phyloP scores from a whole-genome alignment of 306 rosid species.

The Gleditsia sinensis region DNA sequence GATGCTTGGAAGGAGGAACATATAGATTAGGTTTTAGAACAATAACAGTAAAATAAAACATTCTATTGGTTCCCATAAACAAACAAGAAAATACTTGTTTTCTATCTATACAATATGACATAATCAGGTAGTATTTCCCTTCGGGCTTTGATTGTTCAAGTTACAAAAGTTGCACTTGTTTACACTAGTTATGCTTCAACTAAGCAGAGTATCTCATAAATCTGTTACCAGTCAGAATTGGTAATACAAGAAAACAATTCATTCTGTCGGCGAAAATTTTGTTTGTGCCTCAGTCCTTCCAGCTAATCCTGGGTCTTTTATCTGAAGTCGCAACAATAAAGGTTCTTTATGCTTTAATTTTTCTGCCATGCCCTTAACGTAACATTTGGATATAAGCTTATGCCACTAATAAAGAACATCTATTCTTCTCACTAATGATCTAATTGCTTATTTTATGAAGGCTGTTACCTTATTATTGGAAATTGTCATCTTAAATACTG shows the following conservation, averaged over 20 bases:
- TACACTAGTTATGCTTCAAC: neutral
- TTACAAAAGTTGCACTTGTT: neutral
- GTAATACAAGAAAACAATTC: neutral
- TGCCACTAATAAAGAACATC: neutral
- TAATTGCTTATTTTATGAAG: neutral
- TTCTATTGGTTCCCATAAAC: neutral
- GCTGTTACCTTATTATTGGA: neutral
- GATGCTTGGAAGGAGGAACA: neutral
- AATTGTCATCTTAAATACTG: constrained; percentile 13
- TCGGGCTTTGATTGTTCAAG: neutral
- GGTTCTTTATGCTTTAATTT: neutral
- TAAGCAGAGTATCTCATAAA: neutral
- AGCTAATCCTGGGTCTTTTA: neutral
- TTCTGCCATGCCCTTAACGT: neutral
- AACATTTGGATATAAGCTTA: neutral
- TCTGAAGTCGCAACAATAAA: neutral
- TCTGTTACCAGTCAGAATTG: neutral
- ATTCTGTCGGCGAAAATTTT: neutral
- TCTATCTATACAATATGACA: neutral
- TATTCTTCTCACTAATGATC: neutral
- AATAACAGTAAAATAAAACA: neutral
- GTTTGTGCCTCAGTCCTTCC: neutral
- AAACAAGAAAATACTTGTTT: neutral
- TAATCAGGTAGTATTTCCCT: neutral
- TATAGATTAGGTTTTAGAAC: neutral